phyloP scores from a whole-genome alignment of 2,329 filamentous ascomycete genomes.

The Fusarium phyllophilum region DNA sequence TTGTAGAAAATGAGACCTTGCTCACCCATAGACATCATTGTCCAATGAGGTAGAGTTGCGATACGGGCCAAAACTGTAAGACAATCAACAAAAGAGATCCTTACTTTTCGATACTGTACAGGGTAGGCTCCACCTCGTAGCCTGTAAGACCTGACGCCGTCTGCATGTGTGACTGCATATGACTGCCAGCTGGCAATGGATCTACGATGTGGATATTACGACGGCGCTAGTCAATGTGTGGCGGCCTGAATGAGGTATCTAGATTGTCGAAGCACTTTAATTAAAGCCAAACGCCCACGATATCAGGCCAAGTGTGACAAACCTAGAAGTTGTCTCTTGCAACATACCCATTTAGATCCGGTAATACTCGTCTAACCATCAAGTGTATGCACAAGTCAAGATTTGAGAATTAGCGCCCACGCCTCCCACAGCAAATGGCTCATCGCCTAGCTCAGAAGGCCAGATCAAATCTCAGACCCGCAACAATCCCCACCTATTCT shows the following conservation, averaged over 20 bases:
- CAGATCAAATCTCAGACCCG: slow-evolving; percentile 42
- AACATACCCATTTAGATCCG: slow-evolving; percentile 5
- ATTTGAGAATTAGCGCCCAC: slow-evolving; percentile 14
- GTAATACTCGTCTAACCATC: neutral
- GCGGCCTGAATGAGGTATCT: slow-evolving; percentile 40
- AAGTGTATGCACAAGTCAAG: neutral
- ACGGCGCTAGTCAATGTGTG: slow-evolving; percentile 42
- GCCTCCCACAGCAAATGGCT: neutral
- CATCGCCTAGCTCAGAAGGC: slow-evolving; percentile 18
- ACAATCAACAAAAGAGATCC: neutral
- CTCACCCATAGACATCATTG: neutral
- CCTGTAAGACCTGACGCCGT: slow-evolving; percentile 9
- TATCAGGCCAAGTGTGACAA: slow-evolving; percentile 16
- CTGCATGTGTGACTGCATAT: slow-evolving; percentile 42
- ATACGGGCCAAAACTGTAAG: neutral
- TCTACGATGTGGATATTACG: slow-evolving; percentile 34
- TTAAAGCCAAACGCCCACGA: slow-evolving; percentile 24
- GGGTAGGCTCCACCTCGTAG: slow-evolving; percentile 18
- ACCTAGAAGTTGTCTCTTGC: slow-evolving; percentile 26
- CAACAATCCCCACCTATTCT: slow-evolving; percentile 18
- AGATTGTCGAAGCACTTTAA: slow-evolving; percentile 12
- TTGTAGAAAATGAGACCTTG: neutral
- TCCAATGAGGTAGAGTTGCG: neutral
- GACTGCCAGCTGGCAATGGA: slow-evolving; percentile 46
- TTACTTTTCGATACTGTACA: slow-evolving; percentile 16